phyloP scores from a whole-genome alignment of 1,284 basidiomycete genomes.

The Ganoderma lucidum region DNA sequence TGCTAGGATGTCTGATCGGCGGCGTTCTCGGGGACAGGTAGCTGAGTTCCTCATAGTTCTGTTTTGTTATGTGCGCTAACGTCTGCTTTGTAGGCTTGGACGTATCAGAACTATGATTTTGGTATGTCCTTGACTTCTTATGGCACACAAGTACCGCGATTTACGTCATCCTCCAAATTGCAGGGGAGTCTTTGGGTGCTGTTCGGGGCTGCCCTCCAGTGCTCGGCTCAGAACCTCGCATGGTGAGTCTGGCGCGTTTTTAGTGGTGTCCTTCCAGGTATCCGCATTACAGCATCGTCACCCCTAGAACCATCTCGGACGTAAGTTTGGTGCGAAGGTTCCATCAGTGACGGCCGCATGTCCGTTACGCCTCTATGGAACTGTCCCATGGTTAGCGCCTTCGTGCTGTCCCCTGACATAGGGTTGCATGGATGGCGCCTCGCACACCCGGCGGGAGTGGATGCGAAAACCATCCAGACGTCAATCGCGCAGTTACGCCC shows the following conservation, averaged over 20 bases:
- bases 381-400: background rate
- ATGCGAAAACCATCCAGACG: background rate
- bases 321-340: background rate
- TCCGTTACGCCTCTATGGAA: background rate
- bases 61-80: background rate
- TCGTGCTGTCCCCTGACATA: background rate
- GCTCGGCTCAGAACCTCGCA: constrained; percentile 56
- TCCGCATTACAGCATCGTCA: constrained; percentile 3
- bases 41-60: constrained; percentile 17
- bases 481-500: background rate
- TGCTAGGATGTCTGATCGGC: constrained; percentile 57
- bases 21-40: constrained; percentile 52
- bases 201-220: constrained; percentile 58
- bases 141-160: constrained; percentile 1
- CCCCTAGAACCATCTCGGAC: background rate
- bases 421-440: constrained; percentile 4
- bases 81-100: constrained; percentile 43
- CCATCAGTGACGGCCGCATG: constrained; percentile 2
- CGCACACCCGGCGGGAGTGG: background rate
- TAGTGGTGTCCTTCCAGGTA: background rate
- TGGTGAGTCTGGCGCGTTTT: constrained; percentile 44
- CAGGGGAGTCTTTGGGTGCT: constrained; percentile 53
- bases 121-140: constrained; percentile 30
- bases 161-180: constrained; percentile 10
- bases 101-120: constrained; percentile 54